Conservation (phyloP, 2,329 filamentous ascomycete species). For the Lachnellula cervina region DNA sequence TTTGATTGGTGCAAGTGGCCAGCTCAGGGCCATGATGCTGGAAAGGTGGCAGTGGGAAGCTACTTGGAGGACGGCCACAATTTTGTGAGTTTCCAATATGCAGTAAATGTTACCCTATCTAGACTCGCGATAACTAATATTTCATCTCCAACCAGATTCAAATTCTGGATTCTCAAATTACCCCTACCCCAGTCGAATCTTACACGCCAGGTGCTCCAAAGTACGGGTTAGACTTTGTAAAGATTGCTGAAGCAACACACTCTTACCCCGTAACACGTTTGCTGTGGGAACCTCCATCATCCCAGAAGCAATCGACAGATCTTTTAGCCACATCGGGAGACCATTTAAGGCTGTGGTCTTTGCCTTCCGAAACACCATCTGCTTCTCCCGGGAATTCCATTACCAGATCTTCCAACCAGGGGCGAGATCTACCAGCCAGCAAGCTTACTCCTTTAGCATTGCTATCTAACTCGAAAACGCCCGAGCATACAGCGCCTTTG, state of each 20-base stretch:
- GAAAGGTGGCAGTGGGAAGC: slow-evolving; percentile 91
- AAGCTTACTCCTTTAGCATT: slow-evolving; percentile 91
- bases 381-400: slow-evolving; percentile 59
- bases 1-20: slow-evolving; percentile 99
- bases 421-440: slow-evolving; percentile 53
- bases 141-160: slow-evolving; percentile 62
- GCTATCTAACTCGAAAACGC: slow-evolving; percentile 95
- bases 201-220: slow-evolving; percentile 66
- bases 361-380: slow-evolving; percentile 63
- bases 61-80: slow-evolving; percentile 98
- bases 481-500: slow-evolving; percentile 92
- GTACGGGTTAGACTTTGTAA: slow-evolving; percentile 81
- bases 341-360: slow-evolving; percentile 87
- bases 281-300: slow-evolving; percentile 91
- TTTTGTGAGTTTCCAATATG: slow-evolving; percentile 58
- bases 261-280: slow-evolving; percentile 95
- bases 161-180: slow-evolving; percentile 85
- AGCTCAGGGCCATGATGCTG: slow-evolving; percentile 71
- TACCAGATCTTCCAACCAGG: slow-evolving; percentile 57
- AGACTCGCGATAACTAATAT: neutral
- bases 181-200: slow-evolving; percentile 63
- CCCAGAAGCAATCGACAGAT: slow-evolving; percentile 92
- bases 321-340: slow-evolving; percentile 92
- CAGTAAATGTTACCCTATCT: neutral
- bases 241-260: slow-evolving; percentile 92